phyloP scores from a whole-genome alignment of 2,329 filamentous ascomycete species.

The Colletotrichum truncatum region DNA sequence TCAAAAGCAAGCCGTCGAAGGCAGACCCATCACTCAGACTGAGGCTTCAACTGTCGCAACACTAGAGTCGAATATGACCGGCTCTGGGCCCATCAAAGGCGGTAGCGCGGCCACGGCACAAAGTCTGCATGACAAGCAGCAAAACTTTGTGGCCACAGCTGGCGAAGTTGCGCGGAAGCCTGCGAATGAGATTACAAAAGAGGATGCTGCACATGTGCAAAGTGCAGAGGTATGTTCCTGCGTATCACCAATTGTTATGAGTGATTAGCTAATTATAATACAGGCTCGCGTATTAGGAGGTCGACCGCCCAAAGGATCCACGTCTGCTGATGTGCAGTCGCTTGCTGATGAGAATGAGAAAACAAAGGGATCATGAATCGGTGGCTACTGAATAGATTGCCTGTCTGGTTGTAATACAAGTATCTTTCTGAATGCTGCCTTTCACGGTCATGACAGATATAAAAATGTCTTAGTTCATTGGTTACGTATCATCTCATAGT shows the following conservation, averaged over 20 bases:
- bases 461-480: too few species aligned
- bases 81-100: slow-evolving; percentile 41
- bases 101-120: slow-evolving; percentile 43
- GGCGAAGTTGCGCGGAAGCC: slow-evolving; percentile 40
- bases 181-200: slow-evolving; percentile 37
- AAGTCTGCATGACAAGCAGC: slow-evolving; percentile 43
- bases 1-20: background rate
- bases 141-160: slow-evolving; percentile 41
- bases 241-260: background rate
- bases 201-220: slow-evolving; percentile 40
- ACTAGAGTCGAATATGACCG: slow-evolving; percentile 39
- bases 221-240: slow-evolving; percentile 36
- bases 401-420: too few species aligned
- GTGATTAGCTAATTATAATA: background rate
- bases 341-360: slow-evolving; percentile 38
- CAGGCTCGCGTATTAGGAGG: slow-evolving; percentile 33
- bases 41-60: slow-evolving; percentile 37
- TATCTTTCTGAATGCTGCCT: too few species aligned
- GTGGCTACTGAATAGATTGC: too few species aligned
- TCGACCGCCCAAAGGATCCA: slow-evolving; percentile 36
- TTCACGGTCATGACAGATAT: too few species aligned
- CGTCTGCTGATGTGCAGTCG: slow-evolving; percentile 38
- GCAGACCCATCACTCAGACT: slow-evolving; percentile 5
- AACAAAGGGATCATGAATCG: background rate
- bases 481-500: too few species aligned